Base-by-base conservation (phyloP, 495 filamentous ascomycete species). In the Talaromyces stipitatus region DNA sequence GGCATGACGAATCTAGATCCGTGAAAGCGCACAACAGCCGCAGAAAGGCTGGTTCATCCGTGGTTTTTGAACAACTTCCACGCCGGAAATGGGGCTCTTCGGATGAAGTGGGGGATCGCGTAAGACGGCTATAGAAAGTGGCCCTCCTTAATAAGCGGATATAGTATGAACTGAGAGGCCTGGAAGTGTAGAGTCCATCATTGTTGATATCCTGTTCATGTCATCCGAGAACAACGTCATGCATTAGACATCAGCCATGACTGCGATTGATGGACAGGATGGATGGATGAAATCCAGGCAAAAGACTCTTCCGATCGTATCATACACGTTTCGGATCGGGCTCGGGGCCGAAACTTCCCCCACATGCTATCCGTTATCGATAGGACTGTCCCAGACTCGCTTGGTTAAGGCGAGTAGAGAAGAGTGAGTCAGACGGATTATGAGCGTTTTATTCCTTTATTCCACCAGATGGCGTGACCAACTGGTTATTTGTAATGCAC, bases 1-100 rank as follows among this genome's bases (percentile, higher is more conserved):
- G 41, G 57, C 24, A 36, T 59, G 8, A 57, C 26, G 26, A 62
- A 59, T 33, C 29, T 59, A 16, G 47, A 62, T 20, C 60, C 54
- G 11, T 23, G 18, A 23, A 59, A 54, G 54, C 57, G 57, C 10
- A 47, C 20, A 47, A 24, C 23, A n/a, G 43, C 23, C 20, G 14
- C 2, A 26, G 43, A 47, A 24, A 11, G n/a, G 3, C 5, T 47
- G 20, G 4, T n/a, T 20, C 36, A 41, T 41, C 16, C n/a, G 12
- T 36, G 32, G n/a, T 18, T 41, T 41, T n/a, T n/a, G n/a, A n/a
- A n/a, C n/a, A n/a, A n/a, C n/a, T n/a, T n/a, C n/a, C n/a, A n/a
- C n/a, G n/a, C n/a, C n/a, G n/a, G n/a, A 41, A 16, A 41, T 41
- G 16, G 36, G 36, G 36, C 33, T 38, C 33, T 16, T 38, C 33